Percentiles rank a stretch among this genome's conserved stretches.
phyloP scores from a whole-genome alignment of 805 yeast species.

The Pichia cephalocereana region DNA sequence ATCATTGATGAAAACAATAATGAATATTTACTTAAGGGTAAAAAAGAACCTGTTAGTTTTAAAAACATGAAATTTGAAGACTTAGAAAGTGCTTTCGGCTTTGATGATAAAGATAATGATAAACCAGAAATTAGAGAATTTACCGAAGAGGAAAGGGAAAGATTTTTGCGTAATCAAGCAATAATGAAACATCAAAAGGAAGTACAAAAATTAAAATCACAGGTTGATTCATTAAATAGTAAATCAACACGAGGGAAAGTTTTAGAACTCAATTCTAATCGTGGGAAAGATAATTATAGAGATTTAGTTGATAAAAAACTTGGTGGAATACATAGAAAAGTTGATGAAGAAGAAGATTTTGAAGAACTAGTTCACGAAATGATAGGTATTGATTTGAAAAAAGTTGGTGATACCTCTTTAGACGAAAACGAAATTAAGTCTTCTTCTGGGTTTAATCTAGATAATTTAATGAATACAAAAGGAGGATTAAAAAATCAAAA shows the following conservation, averaged over 20 bases:
- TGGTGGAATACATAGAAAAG: not conserved
- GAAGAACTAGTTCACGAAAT: constrained; percentile 11
- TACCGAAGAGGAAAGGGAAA: constrained; percentile 11
- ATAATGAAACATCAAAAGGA: constrained; percentile 11
- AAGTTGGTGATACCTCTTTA: not conserved
- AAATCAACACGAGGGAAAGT: constrained; percentile 2
- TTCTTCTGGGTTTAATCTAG: not conserved
- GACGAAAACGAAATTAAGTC: not conserved
- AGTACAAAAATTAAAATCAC: constrained; percentile 7
- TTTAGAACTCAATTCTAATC: constrained; percentile 8
- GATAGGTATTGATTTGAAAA: constrained; percentile 6
- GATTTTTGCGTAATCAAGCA: constrained; percentile 9
- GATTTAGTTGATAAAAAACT: constrained; percentile 7
- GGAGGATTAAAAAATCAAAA: not conserved
- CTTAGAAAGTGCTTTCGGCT: not conserved
- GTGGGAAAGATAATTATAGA: constrained; percentile 11
- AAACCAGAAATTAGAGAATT: constrained; percentile 8
- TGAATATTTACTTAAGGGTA: not conserved
- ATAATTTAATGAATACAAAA: not conserved
- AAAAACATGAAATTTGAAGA: not conserved
- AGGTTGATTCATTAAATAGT: not conserved
- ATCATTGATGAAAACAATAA: not conserved
- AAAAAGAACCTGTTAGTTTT: not conserved
- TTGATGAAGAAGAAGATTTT: constrained; percentile 1
- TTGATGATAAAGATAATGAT: not conserved